phyloP scores from a whole-genome alignment of 495 filamentous ascomycete genomes.

The Hypoxylon fuscum region DNA sequence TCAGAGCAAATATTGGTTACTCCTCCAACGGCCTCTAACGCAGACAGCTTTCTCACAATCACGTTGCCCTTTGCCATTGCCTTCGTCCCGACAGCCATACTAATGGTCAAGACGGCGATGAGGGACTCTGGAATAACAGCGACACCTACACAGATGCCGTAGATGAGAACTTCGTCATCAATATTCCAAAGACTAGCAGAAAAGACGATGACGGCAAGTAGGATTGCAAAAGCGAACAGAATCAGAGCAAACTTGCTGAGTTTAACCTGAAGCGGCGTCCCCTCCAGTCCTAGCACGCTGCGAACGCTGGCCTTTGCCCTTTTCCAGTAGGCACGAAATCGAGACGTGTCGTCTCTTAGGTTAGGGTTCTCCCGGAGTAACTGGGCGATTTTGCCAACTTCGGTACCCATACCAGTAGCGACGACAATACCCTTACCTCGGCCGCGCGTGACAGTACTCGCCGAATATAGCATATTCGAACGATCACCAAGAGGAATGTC shows the following conservation, averaged over 20 bases:
- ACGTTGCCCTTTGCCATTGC: slow-evolving; percentile 76
- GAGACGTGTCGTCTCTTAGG: slow-evolving; percentile 44
- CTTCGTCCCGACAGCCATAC: slow-evolving; percentile 76
- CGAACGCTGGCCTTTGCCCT: slow-evolving; percentile 50
- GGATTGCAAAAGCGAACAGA: slow-evolving; percentile 72
- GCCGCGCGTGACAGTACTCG: slow-evolving; percentile 76
- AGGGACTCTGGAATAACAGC: slow-evolving; percentile 81
- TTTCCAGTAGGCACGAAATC: slow-evolving; percentile 42
- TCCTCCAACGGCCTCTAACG: slow-evolving; percentile 69
- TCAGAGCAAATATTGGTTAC: slow-evolving; percentile 69
- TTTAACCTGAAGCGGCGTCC: slow-evolving; percentile 74
- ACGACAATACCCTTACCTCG: slow-evolving; percentile 74
- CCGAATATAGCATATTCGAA: slow-evolving; percentile 75
- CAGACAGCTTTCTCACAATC: slow-evolving; percentile 71
- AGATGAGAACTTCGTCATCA: slow-evolving; percentile 71
- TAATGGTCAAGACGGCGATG: slow-evolving; percentile 79
- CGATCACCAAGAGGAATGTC: slow-evolving; percentile 73
- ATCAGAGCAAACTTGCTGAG: slow-evolving; percentile 74
- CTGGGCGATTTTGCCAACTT: slow-evolving; percentile 75
- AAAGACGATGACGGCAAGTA: slow-evolving; percentile 75
- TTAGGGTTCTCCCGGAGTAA: slow-evolving; percentile 61
- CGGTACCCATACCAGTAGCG: slow-evolving; percentile 74
- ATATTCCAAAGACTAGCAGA: slow-evolving; percentile 67
- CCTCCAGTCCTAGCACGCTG: slow-evolving; percentile 69
- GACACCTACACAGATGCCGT: slow-evolving; percentile 71